These are phyloP conservation scores for Ophiostoma sp. DNA, from an alignment of 2,329 filamentous ascomycete genomes.

Conservation along the genomic window DNA sequence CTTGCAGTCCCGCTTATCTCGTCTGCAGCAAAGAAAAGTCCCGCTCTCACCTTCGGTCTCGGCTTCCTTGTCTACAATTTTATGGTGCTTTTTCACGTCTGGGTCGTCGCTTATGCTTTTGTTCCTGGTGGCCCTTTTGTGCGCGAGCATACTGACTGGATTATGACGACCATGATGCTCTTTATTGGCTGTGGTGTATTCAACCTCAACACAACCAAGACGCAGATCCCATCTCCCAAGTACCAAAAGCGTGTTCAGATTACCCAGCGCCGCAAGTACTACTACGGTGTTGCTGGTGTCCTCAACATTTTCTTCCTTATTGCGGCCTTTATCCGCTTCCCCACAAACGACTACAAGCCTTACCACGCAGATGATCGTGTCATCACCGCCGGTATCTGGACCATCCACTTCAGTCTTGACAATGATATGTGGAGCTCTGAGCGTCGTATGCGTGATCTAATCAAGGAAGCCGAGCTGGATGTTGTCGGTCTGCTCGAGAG, in stretches of 20 bases:
- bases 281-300: constrained; percentile 55
- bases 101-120: constrained; percentile 97
- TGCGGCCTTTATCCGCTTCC: constrained; percentile 84
- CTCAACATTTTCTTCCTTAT: constrained; percentile 76
- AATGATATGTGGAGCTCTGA: constrained; percentile 99
- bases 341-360: constrained; percentile 82
- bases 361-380: constrained; percentile 84
- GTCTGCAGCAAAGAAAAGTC: constrained; percentile 70
- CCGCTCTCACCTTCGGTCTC: constrained; percentile 75
- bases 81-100: constrained; percentile 93
- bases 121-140: constrained; percentile 90
- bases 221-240: constrained; percentile 39
- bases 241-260: constrained; percentile 37
- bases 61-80: constrained; percentile 92
- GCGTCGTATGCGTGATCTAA: constrained; percentile 82
- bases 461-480: constrained; percentile 93
- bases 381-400: constrained; percentile 95
- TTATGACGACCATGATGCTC: constrained; percentile 83
- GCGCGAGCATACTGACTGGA: constrained; percentile 90
- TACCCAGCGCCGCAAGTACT: constrained; percentile 47
- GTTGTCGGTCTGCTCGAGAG: constrained; percentile 91
- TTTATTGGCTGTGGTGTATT: constrained; percentile 81
- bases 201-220: constrained; percentile 49
- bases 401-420: constrained; percentile 94
- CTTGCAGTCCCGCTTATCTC: constrained; percentile 68